Evolutionary conservation across 352 stramenopile genomes (phyloP), one percentile per base, ranked within the genome.

Genomic region (Globisporangium spiculum): DNA sequence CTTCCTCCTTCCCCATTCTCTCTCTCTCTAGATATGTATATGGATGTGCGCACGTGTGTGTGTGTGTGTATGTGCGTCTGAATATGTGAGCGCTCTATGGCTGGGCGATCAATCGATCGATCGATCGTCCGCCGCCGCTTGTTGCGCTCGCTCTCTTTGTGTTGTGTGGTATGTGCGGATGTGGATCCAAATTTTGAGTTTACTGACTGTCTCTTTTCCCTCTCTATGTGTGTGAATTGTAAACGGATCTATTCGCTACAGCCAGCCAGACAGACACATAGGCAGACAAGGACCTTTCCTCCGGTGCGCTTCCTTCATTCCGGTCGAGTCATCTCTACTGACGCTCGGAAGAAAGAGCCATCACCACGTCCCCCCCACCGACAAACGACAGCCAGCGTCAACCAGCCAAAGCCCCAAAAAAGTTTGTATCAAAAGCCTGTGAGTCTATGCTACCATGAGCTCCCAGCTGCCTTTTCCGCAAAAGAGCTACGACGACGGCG

Each of bases 401-500:
- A 12, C 24, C 26, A 26, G 54, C 18, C 55, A 50, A 20, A 50
- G 12, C 16, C 41, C 41, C 41, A 50, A 50, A 50, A 50, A 50
- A 50, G 41, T 50, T 50, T n/a, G 41, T 50, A 50, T 38, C 5
- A 38, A 38, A 18, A 60, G 54, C 7, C 12, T 36, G 26, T 34
- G 30, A 22, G 54, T 60, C 64, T 69, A 69, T 69, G 55, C 55
- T 22, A 6, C 60, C 46, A 71, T 71, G 66, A 71, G 59, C 46
- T 30, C 66, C 38, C 36, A 66, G 26, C 44, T 50, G 38, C 64
- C 64, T 26, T 50, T 50, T 50, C 41, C 41, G 41, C 64, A 26
- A 41, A 65, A 80, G 57, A 36, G 74, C 36, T 76, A 78, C 50
- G 74, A 77, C 54, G 78, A 72, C 50, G 78, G 12, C 9, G 20